Conservation (phyloP, 2,329 filamentous ascomycete species). For the Aureobasidium vineae region DNA sequence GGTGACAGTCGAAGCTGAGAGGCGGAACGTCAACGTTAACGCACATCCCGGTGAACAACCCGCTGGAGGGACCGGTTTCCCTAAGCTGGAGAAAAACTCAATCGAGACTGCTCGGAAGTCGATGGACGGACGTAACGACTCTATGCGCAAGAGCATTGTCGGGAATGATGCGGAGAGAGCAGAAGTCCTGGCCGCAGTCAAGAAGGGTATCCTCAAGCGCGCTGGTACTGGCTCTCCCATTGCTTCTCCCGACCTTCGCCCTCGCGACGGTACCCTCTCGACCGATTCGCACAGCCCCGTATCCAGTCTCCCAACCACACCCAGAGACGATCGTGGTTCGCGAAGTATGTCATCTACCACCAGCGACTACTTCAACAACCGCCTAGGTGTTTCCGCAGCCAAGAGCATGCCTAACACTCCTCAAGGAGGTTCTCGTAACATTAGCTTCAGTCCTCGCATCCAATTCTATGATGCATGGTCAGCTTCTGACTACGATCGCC, state of each 20-base stretch:
- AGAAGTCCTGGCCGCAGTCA: constrained; percentile 86
- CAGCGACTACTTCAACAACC: constrained; percentile 82
- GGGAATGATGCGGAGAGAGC: constrained; percentile 87
- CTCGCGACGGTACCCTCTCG: constrained; percentile 59
- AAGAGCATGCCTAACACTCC: constrained; percentile 81
- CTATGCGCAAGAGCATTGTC: constrained; percentile 77
- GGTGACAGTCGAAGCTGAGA: constrained; percentile 92
- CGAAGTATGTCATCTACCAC: constrained; percentile 47
- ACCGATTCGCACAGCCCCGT: constrained; percentile 73
- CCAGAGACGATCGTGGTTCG: constrained; percentile 69
- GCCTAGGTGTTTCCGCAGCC: constrained; percentile 66
- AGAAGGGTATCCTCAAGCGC: constrained; percentile 96
- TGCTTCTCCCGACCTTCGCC: constrained; percentile 66
- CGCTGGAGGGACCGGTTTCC: constrained; percentile 75
- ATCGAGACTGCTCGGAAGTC: constrained; percentile 60
- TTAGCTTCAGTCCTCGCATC: constrained; percentile 83
- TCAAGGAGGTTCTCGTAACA: constrained; percentile 60
- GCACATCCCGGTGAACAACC: constrained; percentile 64
- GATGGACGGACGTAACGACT: constrained; percentile 56
- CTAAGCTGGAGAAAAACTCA: constrained; percentile 78
- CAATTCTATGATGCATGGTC: constrained; percentile 98
- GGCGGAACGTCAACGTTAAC: constrained; percentile 77
- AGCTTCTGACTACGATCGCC: constrained; percentile 89
- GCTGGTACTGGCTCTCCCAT: constrained; percentile 60
- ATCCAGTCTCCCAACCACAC: constrained; percentile 85